Evolutionary conservation across 805 yeast species (phyloP), one percentile per base, ranked within the genome.

Genomic region (Saccharomycopsis sp.): DNA sequence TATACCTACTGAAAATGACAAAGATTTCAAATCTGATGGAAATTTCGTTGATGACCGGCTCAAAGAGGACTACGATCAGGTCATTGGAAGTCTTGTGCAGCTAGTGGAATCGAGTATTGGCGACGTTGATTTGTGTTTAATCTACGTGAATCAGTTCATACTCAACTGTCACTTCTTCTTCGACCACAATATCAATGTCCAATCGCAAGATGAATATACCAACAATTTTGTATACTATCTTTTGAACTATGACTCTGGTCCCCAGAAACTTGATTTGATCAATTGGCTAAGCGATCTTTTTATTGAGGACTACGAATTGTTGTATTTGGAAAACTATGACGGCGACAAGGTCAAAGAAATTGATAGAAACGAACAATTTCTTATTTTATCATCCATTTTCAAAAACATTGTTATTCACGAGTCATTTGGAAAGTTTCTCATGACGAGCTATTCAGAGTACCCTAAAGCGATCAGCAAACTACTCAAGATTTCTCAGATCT

Each of bases 401-500:
- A 61, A 62, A 48, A 64, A 63, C 15, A 52, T 72, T 7, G 53
- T 66, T 1, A 53, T 63, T 2, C 74, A 73, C 57, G 77, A 73
- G 58, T 67, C 70, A 48, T 71, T 66, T 56, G 68, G 65, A 3
- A 67, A 67, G 3, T 72, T 64, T 24, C 55, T 63, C 9, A 56
- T 3, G 2, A 7, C 24, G 20, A 51, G 18, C 29, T 29, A 52
- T 8, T 40, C 59, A 2, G 54, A 53, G 4, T 16, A 18, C n/a
- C 37, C 29, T 15, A 24, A 7, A 9, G 44, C 24, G 8, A 50
- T 52, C 24, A 16, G 56, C 8, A 61, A 62, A 34, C 54, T 71
- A 21, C 57, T 75, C 23, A 64, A 65, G 46, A 56, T 67, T 5
- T 56, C 65, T 14, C 80, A 77, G 60, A 58, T 76, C 4, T 57